Evolutionary conservation across 306 rosid species (phyloP).

Genomic region (Vigna radiata): DNA sequence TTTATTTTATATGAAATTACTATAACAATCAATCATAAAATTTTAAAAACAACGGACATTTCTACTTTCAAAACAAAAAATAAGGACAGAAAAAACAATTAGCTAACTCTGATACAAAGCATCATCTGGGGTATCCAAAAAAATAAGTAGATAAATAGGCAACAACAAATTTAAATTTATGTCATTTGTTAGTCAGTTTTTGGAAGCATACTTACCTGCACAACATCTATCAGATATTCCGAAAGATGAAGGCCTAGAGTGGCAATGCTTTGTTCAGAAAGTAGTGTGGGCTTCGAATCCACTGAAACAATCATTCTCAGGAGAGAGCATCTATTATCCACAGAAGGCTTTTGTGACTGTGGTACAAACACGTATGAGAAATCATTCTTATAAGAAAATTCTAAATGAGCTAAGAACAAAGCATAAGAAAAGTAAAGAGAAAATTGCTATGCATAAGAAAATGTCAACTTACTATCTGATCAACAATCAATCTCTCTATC

Average conservation of each 20-base stretch:
- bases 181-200: background rate
- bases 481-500: constrained; percentile 62
- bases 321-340: constrained; percentile 74
- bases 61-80: background rate
- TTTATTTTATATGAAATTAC: constrained; percentile 3
- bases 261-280: constrained; percentile 60
- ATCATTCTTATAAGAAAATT: constrained; percentile 25
- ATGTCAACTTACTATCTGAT: constrained; percentile 63
- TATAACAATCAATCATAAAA: constrained; percentile 14
- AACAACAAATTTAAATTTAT: constrained; percentile 32
- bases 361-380: constrained; percentile 42
- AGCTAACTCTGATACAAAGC: constrained; percentile 26
- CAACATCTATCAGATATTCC: constrained; percentile 64
- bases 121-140: background rate
- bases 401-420: constrained; percentile 16
- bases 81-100: background rate
- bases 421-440: constrained; percentile 8
- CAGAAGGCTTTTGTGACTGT: constrained; percentile 62
- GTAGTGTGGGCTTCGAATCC: constrained; percentile 65
- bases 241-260: constrained; percentile 60
- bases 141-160: constrained; percentile 1
- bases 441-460: background rate
- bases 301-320: constrained; percentile 64
- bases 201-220: constrained; percentile 57
- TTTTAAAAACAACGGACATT: constrained; percentile 25